Base-by-base conservation (phyloP, 306 rosid species). In the Pterocarpus santalinus region DNA sequence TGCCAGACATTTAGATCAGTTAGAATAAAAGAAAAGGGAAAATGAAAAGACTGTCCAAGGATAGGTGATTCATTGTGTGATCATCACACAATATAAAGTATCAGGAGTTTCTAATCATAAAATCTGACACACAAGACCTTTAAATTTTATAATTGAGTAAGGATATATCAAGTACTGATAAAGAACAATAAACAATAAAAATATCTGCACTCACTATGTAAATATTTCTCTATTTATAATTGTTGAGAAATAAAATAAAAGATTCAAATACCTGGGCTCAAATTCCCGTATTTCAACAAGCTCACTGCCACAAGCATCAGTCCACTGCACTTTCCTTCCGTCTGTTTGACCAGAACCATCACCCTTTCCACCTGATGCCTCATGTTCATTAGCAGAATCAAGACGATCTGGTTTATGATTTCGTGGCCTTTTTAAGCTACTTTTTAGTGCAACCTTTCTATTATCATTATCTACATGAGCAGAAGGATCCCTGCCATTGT, bases 291-390 rank as follows among this genome's bases (percentile, higher is more conserved):
- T 83, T 76, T 89, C 87, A 79, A 82, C 87, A 49, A 94, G 97
- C 80, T 94, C 95, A 49, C 85, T 84, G 56, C 98, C 97, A 58
- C 92, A 90, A 70, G 82, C 75, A 88, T 94, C 98, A 8, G 92
- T 91, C 98, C 98, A 94, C 86, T 88, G 98, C 52, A 91, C 93
- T 80, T 90, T 91, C 82, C 97, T 90, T 71, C 72, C 75, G 83
- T 89, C 94, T 8, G 70, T 77, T 67, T 75, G 88, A 85, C 66
- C 85, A 79, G 83, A 75, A 65, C 71, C 76, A 85, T 84, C 82
- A 73, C 72, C 81, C 49, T 75, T 83, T 77, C 75, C 88, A 72
- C 80, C 83, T 2, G 34, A 49, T 44, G 79, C 76, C 82, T 79
- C 87, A 63, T 30, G 72, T 68, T 77, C 90, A 66, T 65, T 76